These are phyloP conservation scores for Echium plantagineum DNA, from an alignment of 257 asterid species.

Conservation along the genomic window DNA sequence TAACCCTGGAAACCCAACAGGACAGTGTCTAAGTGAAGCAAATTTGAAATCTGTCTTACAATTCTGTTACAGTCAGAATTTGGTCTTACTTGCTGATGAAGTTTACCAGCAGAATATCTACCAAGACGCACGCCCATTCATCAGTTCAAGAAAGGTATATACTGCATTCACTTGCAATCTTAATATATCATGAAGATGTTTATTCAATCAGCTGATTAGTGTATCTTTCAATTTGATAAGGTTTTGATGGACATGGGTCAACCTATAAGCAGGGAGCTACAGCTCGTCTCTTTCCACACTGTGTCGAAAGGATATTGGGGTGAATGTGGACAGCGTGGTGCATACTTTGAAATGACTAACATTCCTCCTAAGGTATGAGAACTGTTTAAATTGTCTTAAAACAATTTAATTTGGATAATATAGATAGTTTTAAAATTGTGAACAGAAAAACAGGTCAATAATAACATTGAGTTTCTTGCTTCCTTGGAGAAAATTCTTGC, in stretches of 20 bases:
- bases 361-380: conserved; percentile 64
- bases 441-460: too few relatives aligned
- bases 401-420: not conserved
- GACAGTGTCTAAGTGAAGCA: conserved; percentile 87
- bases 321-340: conserved; percentile 99
- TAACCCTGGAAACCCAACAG: conserved; percentile 97
- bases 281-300: conserved; percentile 93
- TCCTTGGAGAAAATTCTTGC: not conserved
- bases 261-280: conserved; percentile 69
- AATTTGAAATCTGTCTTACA: conserved; percentile 55
- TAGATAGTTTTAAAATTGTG: not conserved
- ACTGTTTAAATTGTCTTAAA: not conserved
- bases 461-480: too few relatives aligned
- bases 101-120: conserved; percentile 97
- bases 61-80: conserved; percentile 73
- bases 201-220: not conserved
- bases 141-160: conserved; percentile 80
- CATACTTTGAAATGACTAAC: conserved; percentile 97
- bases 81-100: conserved; percentile 88
- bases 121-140: conserved; percentile 94
- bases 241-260: conserved; percentile 88
- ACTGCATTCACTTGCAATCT: not conserved
- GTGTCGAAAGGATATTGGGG: conserved; percentile 97
- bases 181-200: not conserved
- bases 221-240: conserved; percentile 21